Evolutionary conservation across 75 land plant genomes (phyloP), one percentile per base, ranked within the genome.

Genomic region (Cunninghamia lanceolata): DNA sequence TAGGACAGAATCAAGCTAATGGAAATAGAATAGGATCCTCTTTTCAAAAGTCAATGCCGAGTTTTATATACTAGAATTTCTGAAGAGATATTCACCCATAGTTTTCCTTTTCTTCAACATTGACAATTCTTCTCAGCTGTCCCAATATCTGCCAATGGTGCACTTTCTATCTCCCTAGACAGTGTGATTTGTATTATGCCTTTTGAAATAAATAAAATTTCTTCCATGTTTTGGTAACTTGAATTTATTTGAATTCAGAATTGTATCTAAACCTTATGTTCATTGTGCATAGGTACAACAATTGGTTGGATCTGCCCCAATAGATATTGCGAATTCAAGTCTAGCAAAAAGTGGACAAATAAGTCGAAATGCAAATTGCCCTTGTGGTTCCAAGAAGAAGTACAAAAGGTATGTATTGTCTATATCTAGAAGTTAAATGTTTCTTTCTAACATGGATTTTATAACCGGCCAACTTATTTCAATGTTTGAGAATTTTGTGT

Each of bases 361-460:
- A 39, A 95, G 97, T 85, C 85, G 96, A 66, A 97, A 95, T 87
- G 93, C 93, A 38, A 85, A 86, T 42, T 97, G 99, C 73, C 95
- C 99, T 21, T 97, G 99, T 88, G 99, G 97, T 38, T 97, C 99
- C 50, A 88, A 89, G 82, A 95, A 97, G 93, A 89, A 90, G 88
- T 97, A 94, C 78, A 95, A 95, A 88, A 86, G 97, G 99, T 94
- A 35, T 86, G 85, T 16, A 19, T 7, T 35, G 13, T 53, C 50
- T 21, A 9, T 80, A 80, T 43, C 15, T 25, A 80, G n/a, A 80
- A 42, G 28, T 38, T 80, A 43, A 40, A 7, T 80, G 9, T 42
- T 19, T 11, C 36, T 34, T 71, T 3, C 8, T 13, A 71, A 34
- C 13, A 11, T 71, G 36, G 14, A 32, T 32, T 9, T 71, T 25